Base-by-base conservation (phyloP, 2,329 filamentous ascomycete species). In the Verticillium klebahnii region DNA sequence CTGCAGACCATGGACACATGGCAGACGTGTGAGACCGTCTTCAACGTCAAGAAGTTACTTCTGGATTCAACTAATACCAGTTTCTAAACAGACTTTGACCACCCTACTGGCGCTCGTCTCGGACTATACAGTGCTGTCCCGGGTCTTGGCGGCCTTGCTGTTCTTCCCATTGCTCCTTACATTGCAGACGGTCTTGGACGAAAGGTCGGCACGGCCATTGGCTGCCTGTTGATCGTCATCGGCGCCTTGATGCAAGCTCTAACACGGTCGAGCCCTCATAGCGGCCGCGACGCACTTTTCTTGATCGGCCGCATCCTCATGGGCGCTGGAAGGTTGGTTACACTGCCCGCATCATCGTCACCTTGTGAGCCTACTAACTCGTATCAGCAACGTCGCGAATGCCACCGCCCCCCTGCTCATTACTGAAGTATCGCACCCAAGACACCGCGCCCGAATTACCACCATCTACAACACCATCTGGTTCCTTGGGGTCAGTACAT, bases 91-190 rank as follows among this genome's bases (percentile, higher is more conserved):
- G 80, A 78, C 69, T 85, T 86, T 66, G 73, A 75, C 34, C 58
- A 82, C 61, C 83, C 77, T 1, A 52, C 78, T 69, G 70, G 80
- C 65, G 69, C 73, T 63, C 66, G 72, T 70, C 72, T 80, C 8
- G 85, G 85, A 59, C 77, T 88, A 34, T 76, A 87, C 3, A 80
- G 80, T 9, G 83, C 85, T 8, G 80, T 84, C 64, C 87, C 87
- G 72, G 84, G 84, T 66, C 80, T 88, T 45, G 85, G 85, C 56
- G 83, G 82, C 62, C 78, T 88, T 62, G 73, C 76, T 52, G 82
- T 82, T 29, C 82, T 88, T 50, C 84, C 83, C 2, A 73, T 87
- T 32, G 83, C 87, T 9, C 81, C 85, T 3, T 70, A 81, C 50
- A 64, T 88, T 14, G 82, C 84, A 59, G 83, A 88, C 65, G 76